Evolutionary conservation across 2,329 filamentous ascomycete species (phyloP).

Genomic region (Ascochyta fabae): DNA sequence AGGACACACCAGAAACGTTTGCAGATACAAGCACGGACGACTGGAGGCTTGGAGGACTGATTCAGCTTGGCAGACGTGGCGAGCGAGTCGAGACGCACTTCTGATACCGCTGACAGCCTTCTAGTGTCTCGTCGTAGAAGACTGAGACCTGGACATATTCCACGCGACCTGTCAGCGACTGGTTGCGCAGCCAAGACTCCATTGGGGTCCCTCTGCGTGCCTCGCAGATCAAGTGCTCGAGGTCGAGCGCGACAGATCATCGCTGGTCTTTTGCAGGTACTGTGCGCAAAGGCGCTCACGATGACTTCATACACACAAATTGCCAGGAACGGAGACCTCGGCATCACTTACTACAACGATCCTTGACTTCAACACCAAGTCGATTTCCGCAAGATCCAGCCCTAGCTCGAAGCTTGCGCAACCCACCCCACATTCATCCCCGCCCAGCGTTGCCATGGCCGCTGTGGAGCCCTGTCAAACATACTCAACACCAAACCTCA

Average conservation of each 20-base stretch:
- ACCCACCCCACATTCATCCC: slow-evolving; percentile 12
- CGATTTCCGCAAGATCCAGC: not conserved
- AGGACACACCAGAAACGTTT: slow-evolving; percentile 11
- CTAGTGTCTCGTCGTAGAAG: not conserved
- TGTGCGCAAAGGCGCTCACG: not conserved
- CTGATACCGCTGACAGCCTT: slow-evolving; percentile 10
- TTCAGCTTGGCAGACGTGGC: slow-evolving; percentile 5
- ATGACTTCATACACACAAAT: slow-evolving; percentile 5
- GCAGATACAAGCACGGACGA: not conserved
- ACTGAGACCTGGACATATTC: slow-evolving; percentile 1
- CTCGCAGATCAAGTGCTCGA: not conserved
- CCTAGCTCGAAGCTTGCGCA: slow-evolving; percentile 9
- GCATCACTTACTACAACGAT: slow-evolving; percentile 6
- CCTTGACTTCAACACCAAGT: not conserved
- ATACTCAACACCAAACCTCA: slow-evolving; percentile 16
- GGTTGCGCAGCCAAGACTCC: not conserved
- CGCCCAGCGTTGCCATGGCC: slow-evolving; percentile 15
- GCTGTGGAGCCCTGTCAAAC: slow-evolving; percentile 16
- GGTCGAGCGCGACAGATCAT: not conserved
- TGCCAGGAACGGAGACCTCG: slow-evolving; percentile 3
- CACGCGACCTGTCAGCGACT: not conserved
- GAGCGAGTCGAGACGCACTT: slow-evolving; percentile 3
- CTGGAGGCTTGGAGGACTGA: not conserved
- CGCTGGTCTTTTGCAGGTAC: not conserved
- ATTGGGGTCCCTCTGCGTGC: not conserved